These are phyloP conservation scores for Carallia pectinifolia DNA, from an alignment of 345 rosid genomes.

Conservation along the genomic window DNA sequence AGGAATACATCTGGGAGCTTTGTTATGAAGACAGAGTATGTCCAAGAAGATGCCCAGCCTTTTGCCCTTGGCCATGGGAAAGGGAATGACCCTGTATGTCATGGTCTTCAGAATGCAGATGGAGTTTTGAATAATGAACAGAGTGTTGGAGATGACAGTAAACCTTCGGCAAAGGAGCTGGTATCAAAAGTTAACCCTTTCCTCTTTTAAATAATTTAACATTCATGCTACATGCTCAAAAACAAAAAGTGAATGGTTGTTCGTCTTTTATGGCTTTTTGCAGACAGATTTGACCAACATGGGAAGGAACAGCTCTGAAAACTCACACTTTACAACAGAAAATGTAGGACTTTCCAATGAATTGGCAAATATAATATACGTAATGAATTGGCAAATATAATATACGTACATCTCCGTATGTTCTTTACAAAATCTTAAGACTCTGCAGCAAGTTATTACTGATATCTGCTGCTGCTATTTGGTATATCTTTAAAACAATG, in stretches of 20 bases:
- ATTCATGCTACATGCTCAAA: no score
- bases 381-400: no score
- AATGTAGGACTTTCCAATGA: conserved; percentile 22
- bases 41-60: conserved; percentile 46
- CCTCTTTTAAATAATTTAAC: no score
- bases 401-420: not conserved
- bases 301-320: conserved; percentile 27
- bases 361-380: conserved; percentile 38
- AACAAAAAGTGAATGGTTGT: not conserved
- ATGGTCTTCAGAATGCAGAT: conserved; percentile 33
- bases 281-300: conserved; percentile 30
- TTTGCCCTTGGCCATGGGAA: conserved; percentile 38
- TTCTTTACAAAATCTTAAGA: not conserved
- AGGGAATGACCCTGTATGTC: conserved; percentile 43
- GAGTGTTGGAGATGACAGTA: conserved; percentile 36
- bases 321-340: conserved; percentile 25
- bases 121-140: conserved; percentile 28
- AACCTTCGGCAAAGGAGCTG: conserved; percentile 41
- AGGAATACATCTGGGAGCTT: conserved; percentile 31
- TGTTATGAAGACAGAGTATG: conserved; percentile 48
- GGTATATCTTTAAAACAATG: not conserved
- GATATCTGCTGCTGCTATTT: not conserved
- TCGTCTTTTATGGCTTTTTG: conserved; percentile 9
- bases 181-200: conserved; percentile 33
- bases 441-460: not conserved